Evolutionary conservation across 2,329 filamentous ascomycete species (phyloP), one percentile per base, ranked within the genome.

Genomic region (Diaporthe caulivora): DNA sequence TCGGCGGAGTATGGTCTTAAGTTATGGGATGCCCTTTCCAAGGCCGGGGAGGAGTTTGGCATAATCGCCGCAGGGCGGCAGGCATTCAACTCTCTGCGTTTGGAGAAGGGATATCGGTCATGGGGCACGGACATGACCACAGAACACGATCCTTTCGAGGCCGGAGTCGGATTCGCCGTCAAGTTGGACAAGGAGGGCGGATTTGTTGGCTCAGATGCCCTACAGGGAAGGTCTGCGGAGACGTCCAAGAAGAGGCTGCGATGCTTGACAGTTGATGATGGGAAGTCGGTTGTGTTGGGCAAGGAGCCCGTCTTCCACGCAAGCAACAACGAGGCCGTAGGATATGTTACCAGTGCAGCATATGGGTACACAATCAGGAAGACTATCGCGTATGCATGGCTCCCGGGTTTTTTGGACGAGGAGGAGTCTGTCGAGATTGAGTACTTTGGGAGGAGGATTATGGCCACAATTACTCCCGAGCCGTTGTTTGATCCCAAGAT

Each of bases 121-220:
- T 91, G 85, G 77, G 90, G 90, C 11, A 82, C 81, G 0, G 91
- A 92, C 65, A 87, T 92, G 84, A 90, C 84, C 1, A 87, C 87
- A 0, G 90, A 92, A 77, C 88, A 92, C 75, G 85, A 89, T 67
- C 90, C 90, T 0, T 90, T 84, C 75, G 89, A 92, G 80, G 88
- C 89, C 7, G 90, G 90, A 0, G 79, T 92, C 0, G 85, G 80
- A 0, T 85, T 84, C 51, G 86, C 87, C 7, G 81, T 92, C 29
- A 82, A 88, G 13, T 74, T 80, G 17, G 79, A 80, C 40, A 90
- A 90, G 80, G 75, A 80, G 17, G 80, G 82, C 9, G 69, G 69
- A 1, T 92, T 86, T 65, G 82, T 91, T 11, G 90, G 90, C 0
- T 84, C 87, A 62, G 79, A 80, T 6, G 88, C 89, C 0, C 77